A percentile compares a stretch with the other conserved stretches of the same genome.
phyloP scores from a whole-genome alignment of 805 yeast genomes.

The Lipomyces yamadae region DNA sequence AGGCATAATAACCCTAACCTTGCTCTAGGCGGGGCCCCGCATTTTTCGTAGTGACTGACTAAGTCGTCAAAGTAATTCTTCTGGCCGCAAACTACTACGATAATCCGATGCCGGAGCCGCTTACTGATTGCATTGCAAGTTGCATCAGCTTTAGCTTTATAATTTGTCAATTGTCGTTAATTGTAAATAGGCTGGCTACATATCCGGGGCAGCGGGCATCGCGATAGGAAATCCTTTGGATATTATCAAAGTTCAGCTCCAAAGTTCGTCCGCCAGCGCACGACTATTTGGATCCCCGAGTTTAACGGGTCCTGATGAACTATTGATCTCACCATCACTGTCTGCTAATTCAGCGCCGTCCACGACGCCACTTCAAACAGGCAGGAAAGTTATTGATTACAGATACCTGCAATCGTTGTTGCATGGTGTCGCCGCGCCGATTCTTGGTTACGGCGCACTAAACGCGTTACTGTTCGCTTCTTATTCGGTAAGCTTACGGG shows the following conservation, averaged over 20 bases:
- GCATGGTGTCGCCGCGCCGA: constrained; percentile 41
- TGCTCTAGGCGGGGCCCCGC: too few relatives aligned
- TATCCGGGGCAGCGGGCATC: constrained; percentile 40
- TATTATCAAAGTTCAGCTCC: constrained; percentile 39
- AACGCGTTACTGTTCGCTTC: constrained; percentile 35
- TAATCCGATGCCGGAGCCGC: constrained; percentile 20
- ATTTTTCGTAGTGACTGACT: too few relatives aligned
- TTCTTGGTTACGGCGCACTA: constrained; percentile 39
- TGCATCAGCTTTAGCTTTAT: background rate
- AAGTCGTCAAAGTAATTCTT: too few relatives aligned
- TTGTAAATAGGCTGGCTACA: constrained; percentile 39
- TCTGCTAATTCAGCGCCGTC: background rate
- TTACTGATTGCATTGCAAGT: constrained; percentile 25
- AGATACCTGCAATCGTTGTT: constrained; percentile 19
- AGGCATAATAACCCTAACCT: too few relatives aligned
- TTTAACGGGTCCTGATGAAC: background rate
- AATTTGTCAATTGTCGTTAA: background rate
- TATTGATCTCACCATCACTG: background rate
- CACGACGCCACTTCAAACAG: background rate
- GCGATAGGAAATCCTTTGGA: constrained; percentile 41
- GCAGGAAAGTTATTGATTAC: background rate
- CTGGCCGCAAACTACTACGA: background rate
- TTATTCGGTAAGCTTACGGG: constrained; percentile 19
- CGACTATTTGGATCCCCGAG: background rate
- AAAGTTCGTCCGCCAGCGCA: constrained; percentile 18